Evolutionary conservation across 345 rosid genomes (phyloP), one percentile per base, ranked within the genome.

Genomic region (Hirschfeldia incana): DNA sequence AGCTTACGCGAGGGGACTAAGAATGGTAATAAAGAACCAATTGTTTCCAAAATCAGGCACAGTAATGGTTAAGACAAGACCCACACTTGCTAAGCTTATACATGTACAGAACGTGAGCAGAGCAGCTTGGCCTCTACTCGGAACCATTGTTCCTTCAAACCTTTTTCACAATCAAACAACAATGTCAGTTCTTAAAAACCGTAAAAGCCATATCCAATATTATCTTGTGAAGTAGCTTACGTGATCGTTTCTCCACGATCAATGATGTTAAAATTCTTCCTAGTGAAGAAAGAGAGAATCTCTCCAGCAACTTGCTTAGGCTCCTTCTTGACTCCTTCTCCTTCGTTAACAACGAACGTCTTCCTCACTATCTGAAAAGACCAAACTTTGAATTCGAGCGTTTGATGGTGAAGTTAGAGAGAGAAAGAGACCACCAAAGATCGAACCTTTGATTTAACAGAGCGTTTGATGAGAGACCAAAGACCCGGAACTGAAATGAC

Each of bases 381-480:
- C 1, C 15, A 7, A 11, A 36, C 8, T 80, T 60, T 37, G 3
- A 5, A 36, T 75, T 70, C 16, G 1, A 57, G 11, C 3, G 68
- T 15, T 1, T 69, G 11, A 30, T 13, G 6, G 5, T 17, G 21
- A 10, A 49, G 51, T 2, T 64, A 59, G 64, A 74, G 62, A 15
- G 21, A n/a, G 21, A 49, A 7, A 5, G 46, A 3, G 44, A 29
- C 30, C 2, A 51, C 15, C 30, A 29, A 62, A n/a, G 72, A 16
- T 60, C 39, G 13, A 76, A 91, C 97, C 97, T 92, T 94, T 73
- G 98, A 94, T 79, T 94, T 92, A 59, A 92, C 97, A 61, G 97
- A 94, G 81, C 97, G 98, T 81, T 94, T 94, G 78, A 94, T 94
- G 57, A 92, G 97, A 12, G 98, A 94, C 98, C 98, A 94, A 67